Evolutionary conservation across 1,284 basidiomycete species (phyloP).

Genomic region (Inonotus obliquus): DNA sequence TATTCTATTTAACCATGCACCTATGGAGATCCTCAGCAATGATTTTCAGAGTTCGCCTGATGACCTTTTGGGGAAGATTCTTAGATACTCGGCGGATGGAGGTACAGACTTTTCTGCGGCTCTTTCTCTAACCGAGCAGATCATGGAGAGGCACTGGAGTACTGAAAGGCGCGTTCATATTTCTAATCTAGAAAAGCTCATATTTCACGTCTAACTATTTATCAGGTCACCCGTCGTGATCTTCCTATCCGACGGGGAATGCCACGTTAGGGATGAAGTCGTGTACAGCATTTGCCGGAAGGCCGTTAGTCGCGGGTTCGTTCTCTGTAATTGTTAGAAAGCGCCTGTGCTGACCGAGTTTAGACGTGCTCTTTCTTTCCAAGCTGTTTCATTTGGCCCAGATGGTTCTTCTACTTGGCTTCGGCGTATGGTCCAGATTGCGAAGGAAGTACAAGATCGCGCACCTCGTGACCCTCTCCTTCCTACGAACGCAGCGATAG

Average conservation of each 20-base stretch:
- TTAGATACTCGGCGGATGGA: conserved; percentile 30
- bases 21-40: conserved; percentile 34
- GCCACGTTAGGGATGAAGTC: conserved; percentile 33
- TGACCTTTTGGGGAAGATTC: conserved; percentile 37
- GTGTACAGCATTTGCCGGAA: conserved; percentile 44
- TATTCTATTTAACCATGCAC: conserved; percentile 41
- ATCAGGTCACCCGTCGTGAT: conserved; percentile 54
- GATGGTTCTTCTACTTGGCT: conserved; percentile 32
- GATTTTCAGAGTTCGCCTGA: conserved; percentile 48
- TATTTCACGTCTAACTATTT: not conserved
- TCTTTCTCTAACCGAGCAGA: conserved; percentile 31
- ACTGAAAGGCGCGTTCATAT: conserved; percentile 40
- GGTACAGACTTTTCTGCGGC: conserved; percentile 49
- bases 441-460: conserved; percentile 42
- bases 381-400: conserved; percentile 53
- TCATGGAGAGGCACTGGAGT: conserved; percentile 50
- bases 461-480: conserved; percentile 43
- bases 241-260: conserved; percentile 60
- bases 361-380: conserved; percentile 56
- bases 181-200: not conserved
- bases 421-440: conserved; percentile 50
- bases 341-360: not conserved
- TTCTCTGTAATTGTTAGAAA: not conserved
- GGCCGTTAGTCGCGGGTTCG: conserved; percentile 46
- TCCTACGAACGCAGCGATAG: conserved; percentile 32